Evolutionary conservation across 441 rosid genomes (phyloP).

Genomic region (Populus tomentosa): DNA sequence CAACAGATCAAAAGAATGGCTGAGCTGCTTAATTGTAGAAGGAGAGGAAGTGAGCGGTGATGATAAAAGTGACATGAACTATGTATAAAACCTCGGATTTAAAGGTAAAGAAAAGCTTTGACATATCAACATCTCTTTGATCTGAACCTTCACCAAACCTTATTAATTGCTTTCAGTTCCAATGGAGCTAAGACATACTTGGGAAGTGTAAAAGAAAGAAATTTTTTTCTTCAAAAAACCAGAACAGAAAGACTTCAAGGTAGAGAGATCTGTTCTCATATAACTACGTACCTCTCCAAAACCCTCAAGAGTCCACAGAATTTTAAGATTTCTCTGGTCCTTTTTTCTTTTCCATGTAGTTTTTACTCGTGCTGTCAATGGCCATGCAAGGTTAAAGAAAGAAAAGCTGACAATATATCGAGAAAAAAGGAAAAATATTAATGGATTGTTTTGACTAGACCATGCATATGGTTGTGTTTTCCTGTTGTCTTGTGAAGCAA

Average conservation of each 20-base stretch:
- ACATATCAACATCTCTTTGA: constrained; percentile 20
- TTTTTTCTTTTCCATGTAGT: not conserved
- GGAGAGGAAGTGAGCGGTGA: not conserved
- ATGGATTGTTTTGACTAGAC: not conserved
- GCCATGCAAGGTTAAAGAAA: not conserved
- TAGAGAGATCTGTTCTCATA: not conserved
- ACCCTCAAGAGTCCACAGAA: not conserved
- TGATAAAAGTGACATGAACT: constrained; percentile 9
- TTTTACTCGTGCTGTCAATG: not conserved
- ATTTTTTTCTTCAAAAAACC: not conserved
- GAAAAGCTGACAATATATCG: not conserved
- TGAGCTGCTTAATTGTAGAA: not conserved
- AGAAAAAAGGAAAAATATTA: not conserved
- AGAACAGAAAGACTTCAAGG: not conserved
- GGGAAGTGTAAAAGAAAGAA: constrained; percentile 7
- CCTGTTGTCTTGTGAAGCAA: not conserved
- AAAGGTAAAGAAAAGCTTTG: constrained; percentile 14
- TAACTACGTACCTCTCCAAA: not conserved
- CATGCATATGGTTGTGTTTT: not conserved
- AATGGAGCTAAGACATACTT: not conserved
- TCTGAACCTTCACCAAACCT: constrained; percentile 27
- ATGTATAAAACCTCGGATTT: constrained; percentile 17
- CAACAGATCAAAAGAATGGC: not conserved
- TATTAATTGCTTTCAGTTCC: constrained; percentile 29
- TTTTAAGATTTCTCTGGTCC: not conserved